A percentile compares a stretch with the other conserved stretches of the same genome.
Evolutionary conservation across 768 basidiomycete species (phyloP).

Genomic region (Trametes punicea): DNA sequence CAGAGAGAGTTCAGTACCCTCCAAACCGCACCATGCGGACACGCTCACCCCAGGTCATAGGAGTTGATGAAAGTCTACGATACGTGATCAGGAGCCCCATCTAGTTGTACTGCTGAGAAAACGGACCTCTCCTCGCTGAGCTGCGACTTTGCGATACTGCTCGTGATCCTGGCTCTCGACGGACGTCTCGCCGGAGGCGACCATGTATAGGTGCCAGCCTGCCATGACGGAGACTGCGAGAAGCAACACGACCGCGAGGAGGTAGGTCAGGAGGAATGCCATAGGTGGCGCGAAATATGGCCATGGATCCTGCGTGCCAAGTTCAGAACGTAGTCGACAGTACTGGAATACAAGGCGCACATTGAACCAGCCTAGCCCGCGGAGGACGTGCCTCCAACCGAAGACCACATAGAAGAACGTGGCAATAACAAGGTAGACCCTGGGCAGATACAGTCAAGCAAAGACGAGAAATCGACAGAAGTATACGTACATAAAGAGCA

Average conservation of each 20-base stretch:
- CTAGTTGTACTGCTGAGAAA: no score
- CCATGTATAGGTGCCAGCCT: constrained; percentile 67
- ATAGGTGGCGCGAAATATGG: constrained; percentile 55
- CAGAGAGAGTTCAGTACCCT: background rate
- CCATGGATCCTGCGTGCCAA: constrained; percentile 22
- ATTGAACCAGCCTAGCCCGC: constrained; percentile 51
- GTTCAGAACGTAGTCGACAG: background rate
- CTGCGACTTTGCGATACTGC: constrained; percentile 68
- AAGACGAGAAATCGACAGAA: no score
- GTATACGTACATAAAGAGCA: constrained; percentile 80
- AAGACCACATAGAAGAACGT: constrained; percentile 57
- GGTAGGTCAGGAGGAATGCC: constrained; percentile 69
- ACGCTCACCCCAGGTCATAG: constrained; percentile 75
- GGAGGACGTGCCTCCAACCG: constrained; percentile 60
- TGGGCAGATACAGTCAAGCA: constrained; percentile 35
- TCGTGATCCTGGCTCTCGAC: constrained; percentile 90
- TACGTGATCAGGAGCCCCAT: background rate
- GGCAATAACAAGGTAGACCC: constrained; percentile 76
- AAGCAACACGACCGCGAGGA: constrained; percentile 72
- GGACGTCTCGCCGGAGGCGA: constrained; percentile 75
- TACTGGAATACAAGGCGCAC: constrained; percentile 31
- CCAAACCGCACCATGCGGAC: no score
- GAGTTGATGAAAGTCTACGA: constrained; percentile 79
- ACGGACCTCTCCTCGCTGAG: constrained; percentile 63
- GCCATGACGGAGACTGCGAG: constrained; percentile 73